A percentile compares a stretch with the other conserved stretches of the same genome.
These are phyloP conservation scores for Dictyostelium brefeldianum DNA, from an alignment of 78 protist genomes.

Conservation along the genomic window DNA sequence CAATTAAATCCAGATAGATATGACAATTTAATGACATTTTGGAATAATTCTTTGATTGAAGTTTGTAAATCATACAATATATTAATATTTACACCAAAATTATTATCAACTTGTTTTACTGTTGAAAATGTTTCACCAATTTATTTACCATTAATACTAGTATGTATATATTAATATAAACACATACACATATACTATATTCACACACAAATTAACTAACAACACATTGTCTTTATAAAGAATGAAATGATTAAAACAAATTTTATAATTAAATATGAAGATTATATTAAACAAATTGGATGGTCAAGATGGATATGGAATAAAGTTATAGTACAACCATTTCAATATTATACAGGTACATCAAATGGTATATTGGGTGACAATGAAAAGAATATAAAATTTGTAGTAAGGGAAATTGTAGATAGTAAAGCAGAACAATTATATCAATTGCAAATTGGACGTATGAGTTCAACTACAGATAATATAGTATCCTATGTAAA, in stretches of 20 bases:
- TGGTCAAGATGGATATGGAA: slow-evolving; percentile 56
- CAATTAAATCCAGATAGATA: slow-evolving; percentile 59
- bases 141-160: slow-evolving; percentile 32
- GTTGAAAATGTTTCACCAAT: slow-evolving; percentile 53
- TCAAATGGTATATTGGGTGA: neutral
- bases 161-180: slow-evolving; percentile 16
- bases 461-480: slow-evolving; percentile 26
- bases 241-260: slow-evolving; percentile 1
- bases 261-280: neutral
- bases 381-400: neutral
- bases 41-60: slow-evolving; percentile 18
- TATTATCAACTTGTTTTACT: slow-evolving; percentile 18
- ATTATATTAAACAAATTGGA: slow-evolving; percentile 20
- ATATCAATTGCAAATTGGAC: slow-evolving; percentile 21
- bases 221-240: no score
- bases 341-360: slow-evolving; percentile 28
- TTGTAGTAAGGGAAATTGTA: neutral
- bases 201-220: no score
- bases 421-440: slow-evolving; percentile 29
- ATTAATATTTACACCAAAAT: slow-evolving; percentile 44
- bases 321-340: slow-evolving; percentile 19
- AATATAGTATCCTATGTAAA: slow-evolving; percentile 21
- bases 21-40: slow-evolving; percentile 51
- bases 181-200: no score
- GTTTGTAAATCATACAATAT: slow-evolving; percentile 18